Conservation (phyloP, 2,329 filamentous ascomycete genomes). For the Venturia asperata region DNA sequence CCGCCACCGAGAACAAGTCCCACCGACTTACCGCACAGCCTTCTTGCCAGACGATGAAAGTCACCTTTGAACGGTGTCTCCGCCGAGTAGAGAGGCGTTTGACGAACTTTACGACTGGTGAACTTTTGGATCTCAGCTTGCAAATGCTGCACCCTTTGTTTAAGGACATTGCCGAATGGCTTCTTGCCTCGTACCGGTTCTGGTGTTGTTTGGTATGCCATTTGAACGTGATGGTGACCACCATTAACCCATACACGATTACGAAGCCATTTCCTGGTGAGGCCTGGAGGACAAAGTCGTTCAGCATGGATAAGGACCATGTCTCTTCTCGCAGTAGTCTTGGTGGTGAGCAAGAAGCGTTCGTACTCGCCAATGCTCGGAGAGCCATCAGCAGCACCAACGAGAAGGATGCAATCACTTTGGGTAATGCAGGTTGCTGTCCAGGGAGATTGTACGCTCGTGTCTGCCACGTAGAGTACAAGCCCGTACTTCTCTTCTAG, state of each 20-base stretch:
- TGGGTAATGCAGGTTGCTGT: conserved; percentile 97
- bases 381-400: conserved; percentile 84
- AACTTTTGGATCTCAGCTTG: conserved; percentile 98
- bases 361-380: conserved; percentile 93
- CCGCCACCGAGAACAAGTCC: conserved; percentile 91
- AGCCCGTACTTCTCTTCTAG: conserved; percentile 95
- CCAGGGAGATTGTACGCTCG: conserved; percentile 94
- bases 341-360: conserved; percentile 90
- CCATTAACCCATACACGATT: conserved; percentile 98
- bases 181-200: conserved; percentile 67
- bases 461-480: conserved; percentile 93
- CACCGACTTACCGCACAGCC: conserved; percentile 88
- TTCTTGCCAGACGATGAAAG: conserved; percentile 84
- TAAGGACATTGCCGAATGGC: conserved; percentile 76
- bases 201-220: conserved; percentile 72
- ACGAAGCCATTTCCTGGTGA: conserved; percentile 77
- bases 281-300: conserved; percentile 73
- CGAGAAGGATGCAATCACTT: conserved; percentile 89
- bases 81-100: conserved; percentile 80
- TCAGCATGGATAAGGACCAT: conserved; percentile 85
- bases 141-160: conserved; percentile 85
- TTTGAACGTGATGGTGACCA: conserved; percentile 94
- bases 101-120: conserved; percentile 84
- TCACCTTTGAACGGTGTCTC: conserved; percentile 94
- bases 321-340: conserved; percentile 91